A percentile compares a stretch with the other conserved stretches of the same genome.
These are phyloP conservation scores for Botryosphaeria dothidea DNA, from an alignment of 2,329 filamentous ascomycete species.

Conservation along the genomic window DNA sequence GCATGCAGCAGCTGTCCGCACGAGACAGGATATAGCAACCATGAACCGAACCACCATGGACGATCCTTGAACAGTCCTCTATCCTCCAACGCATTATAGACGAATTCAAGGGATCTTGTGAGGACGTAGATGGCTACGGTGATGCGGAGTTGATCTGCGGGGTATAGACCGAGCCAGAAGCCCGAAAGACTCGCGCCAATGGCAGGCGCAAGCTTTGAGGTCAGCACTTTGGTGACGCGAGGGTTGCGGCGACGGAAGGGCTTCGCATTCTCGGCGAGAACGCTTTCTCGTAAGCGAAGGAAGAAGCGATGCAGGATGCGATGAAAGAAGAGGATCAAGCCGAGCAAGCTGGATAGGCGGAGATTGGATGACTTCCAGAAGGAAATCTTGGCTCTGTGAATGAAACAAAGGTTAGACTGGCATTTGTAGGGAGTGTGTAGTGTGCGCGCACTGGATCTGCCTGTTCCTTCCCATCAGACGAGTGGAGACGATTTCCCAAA, in stretches of 20 bases:
- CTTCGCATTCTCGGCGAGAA: conserved; percentile 76
- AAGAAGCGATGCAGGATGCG: conserved; percentile 90
- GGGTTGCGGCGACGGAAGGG: conserved; percentile 85
- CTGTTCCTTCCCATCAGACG: conserved; percentile 36
- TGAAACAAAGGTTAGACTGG: background rate
- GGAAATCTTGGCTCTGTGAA: conserved; percentile 31
- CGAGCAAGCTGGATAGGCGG: conserved; percentile 78
- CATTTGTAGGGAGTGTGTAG: too few relatives aligned
- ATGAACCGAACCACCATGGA: conserved; percentile 64
- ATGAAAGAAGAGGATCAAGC: conserved; percentile 83
- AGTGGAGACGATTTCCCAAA: conserved; percentile 45
- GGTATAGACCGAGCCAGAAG: conserved; percentile 77
- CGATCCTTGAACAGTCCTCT: conserved; percentile 65
- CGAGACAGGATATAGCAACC: conserved; percentile 52
- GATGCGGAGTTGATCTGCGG: conserved; percentile 68
- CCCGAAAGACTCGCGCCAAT: conserved; percentile 89
- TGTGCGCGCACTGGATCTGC: conserved; percentile 25
- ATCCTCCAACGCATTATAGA: conserved; percentile 80
- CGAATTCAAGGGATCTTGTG: conserved; percentile 80
- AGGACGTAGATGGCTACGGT: conserved; percentile 80
- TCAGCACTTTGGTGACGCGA: conserved; percentile 70
- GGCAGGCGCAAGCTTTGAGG: conserved; percentile 80
- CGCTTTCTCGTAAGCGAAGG: conserved; percentile 71
- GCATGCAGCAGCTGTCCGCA: conserved; percentile 53
- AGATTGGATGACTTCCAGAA: conserved; percentile 64